phyloP scores from a whole-genome alignment of 345 rosid species.

The Nasturtium officinale region DNA sequence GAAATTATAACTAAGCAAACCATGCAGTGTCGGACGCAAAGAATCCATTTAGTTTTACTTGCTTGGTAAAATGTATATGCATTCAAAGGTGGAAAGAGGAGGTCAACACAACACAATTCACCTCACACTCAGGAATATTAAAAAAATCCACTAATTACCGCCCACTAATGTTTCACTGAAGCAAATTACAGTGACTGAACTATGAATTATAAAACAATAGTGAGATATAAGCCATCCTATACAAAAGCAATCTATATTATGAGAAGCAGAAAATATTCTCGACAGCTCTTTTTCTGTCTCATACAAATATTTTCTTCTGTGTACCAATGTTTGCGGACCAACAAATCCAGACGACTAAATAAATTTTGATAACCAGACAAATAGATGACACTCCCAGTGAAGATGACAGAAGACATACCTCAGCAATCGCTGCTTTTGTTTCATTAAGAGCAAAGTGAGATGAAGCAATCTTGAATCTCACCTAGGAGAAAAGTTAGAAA shows the following conservation, averaged over 20 bases:
- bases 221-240: neutral
- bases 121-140: neutral
- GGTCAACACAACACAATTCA: conserved; percentile 8
- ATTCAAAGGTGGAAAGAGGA: neutral
- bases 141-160: neutral
- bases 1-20: conserved; percentile 18
- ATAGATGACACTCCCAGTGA: conserved; percentile 8
- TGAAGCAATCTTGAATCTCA: conserved; percentile 94
- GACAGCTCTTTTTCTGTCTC: neutral
- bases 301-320: neutral
- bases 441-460: conserved; percentile 75
- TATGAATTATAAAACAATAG: neutral
- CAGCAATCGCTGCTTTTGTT: conserved; percentile 75
- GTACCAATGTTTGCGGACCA: neutral
- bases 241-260: neutral
- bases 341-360: conserved; percentile 2
- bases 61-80: neutral
- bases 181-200: neutral
- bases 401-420: conserved; percentile 53
- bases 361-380: conserved; percentile 12
- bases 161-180: neutral
- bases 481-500: conserved; percentile 47
- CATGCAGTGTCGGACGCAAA: conserved; percentile 2
- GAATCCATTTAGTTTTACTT: neutral
- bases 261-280: neutral